Evolutionary conservation across 2,329 filamentous ascomycete genomes (phyloP).

Genomic region (Trichophyton rubrum): DNA sequence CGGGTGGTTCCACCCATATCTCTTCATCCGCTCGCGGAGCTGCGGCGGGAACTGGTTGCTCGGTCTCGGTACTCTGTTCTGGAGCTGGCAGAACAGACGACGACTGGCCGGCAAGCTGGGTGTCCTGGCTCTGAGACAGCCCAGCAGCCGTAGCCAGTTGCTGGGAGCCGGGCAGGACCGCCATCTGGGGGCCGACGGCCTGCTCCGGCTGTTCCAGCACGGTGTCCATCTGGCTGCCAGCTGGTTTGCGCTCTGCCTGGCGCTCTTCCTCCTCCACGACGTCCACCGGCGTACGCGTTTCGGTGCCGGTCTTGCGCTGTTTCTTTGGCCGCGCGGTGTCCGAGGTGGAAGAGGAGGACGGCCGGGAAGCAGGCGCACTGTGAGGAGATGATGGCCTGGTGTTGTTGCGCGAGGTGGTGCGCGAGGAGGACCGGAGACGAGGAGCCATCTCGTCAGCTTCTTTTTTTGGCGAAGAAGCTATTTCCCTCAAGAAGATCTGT

Average conservation of each 20-base stretch:
- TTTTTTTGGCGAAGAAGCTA: conserved; percentile 1
- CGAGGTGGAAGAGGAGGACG: conserved; percentile 16
- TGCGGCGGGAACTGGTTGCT: neutral
- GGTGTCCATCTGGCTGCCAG: conserved; percentile 3
- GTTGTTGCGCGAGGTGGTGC: conserved; percentile 19
- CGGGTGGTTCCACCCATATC: conserved; percentile 46
- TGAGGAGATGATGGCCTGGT: conserved; percentile 25
- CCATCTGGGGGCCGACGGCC: neutral
- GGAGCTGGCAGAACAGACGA: neutral
- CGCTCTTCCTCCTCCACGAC: conserved; percentile 13
- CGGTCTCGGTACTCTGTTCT: neutral
- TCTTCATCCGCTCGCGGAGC: conserved; percentile 18
- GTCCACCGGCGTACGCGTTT: conserved; percentile 6
- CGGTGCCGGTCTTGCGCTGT: conserved; percentile 21
- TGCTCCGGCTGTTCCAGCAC: conserved; percentile 3
- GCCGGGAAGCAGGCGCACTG: conserved; percentile 14
- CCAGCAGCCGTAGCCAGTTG: neutral
- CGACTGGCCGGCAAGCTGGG: neutral
- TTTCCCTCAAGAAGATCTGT: neutral
- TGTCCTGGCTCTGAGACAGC: neutral
- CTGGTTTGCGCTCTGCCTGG: conserved; percentile 9
- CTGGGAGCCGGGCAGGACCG: neutral
- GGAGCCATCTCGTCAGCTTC: conserved; percentile 20
- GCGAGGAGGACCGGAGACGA: conserved; percentile 25
- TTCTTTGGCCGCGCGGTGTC: conserved; percentile 23